Conservation (phyloP, 1,139 yeast species). For the Saccharomyces hybrid region DNA sequence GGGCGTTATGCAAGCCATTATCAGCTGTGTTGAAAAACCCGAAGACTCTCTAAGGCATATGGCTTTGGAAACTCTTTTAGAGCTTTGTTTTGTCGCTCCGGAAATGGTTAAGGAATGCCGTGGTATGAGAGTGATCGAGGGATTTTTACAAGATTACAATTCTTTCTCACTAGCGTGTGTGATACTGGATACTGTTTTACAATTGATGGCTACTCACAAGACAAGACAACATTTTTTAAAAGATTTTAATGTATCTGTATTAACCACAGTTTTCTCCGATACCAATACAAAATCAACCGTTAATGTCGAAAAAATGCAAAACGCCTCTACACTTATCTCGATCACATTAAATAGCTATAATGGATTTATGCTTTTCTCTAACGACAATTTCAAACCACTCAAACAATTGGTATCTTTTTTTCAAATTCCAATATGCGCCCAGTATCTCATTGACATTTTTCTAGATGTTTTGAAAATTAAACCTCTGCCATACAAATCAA, state of each 20-base stretch:
- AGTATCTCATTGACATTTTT: conserved; percentile 60
- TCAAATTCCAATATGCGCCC: conserved; percentile 55
- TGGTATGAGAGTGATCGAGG: conserved; percentile 55
- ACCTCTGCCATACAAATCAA: conserved; percentile 49
- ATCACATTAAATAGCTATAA: conserved; percentile 64
- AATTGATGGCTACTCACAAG: conserved; percentile 52
- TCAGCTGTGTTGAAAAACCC: conserved; percentile 58
- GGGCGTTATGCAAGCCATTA: conserved; percentile 65
- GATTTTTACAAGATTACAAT: conserved; percentile 56
- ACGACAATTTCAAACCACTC: conserved; percentile 51
- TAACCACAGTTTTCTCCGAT: conserved; percentile 63
- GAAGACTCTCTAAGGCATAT: conserved; percentile 51
- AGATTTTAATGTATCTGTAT: conserved; percentile 56
- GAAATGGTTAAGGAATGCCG: conserved; percentile 54
- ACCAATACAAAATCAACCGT: conserved; percentile 40
- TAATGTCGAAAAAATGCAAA: conserved; percentile 50
- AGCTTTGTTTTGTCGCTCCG: conserved; percentile 58
- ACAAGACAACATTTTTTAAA: conserved; percentile 47
- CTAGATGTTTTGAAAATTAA: conserved; percentile 59
- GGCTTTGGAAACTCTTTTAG: conserved; percentile 67
- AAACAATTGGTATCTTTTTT: conserved; percentile 56
- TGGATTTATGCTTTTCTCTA: conserved; percentile 64
- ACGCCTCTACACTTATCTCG: conserved; percentile 55
- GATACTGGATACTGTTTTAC: conserved; percentile 49
- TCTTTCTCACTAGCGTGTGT: conserved; percentile 46